A percentile compares a stretch with the other conserved stretches of the same genome.
Evolutionary conservation across 2,329 filamentous ascomycete genomes (phyloP).

Genomic region (Colletotrichum theobromicola): DNA sequence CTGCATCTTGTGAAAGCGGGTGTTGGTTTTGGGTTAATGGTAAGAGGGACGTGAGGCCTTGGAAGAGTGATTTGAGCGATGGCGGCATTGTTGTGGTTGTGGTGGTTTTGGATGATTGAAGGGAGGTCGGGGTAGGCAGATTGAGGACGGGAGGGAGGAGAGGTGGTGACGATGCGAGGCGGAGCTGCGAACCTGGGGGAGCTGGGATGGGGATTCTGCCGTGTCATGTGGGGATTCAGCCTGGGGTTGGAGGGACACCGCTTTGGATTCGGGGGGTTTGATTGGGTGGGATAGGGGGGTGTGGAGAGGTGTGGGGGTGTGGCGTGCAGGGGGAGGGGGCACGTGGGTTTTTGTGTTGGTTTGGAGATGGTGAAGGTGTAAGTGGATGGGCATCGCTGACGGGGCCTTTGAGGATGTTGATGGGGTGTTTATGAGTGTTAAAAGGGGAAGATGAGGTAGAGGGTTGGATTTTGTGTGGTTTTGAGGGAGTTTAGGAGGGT

Average conservation of each 20-base stretch:
- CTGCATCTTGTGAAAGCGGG: neutral
- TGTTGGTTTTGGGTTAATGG: neutral
- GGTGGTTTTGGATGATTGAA: neutral
- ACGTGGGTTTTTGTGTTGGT: neutral
- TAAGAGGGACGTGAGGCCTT: neutral
- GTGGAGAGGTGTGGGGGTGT: neutral
- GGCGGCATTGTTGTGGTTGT: neutral
- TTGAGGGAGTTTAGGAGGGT: fast-evolving
- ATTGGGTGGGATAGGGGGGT: neutral
- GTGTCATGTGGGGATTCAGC: neutral
- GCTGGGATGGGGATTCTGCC: conserved; percentile 15
- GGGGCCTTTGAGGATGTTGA: neutral
- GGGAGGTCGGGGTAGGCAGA: neutral
- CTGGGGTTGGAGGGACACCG: neutral
- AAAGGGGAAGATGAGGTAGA: neutral
- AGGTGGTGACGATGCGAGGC: neutral
- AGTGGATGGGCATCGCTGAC: neutral
- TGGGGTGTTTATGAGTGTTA: neutral
- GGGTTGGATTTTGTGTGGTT: neutral
- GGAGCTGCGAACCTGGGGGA: neutral
- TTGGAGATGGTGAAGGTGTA: neutral
- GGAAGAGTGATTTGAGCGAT: neutral
- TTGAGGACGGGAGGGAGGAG: neutral
- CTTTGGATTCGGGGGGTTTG: neutral
- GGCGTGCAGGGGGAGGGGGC: neutral